Conservation (phyloP, 225 moss, liverwort and hornwort species). For the Bryum argenteum region DNA sequence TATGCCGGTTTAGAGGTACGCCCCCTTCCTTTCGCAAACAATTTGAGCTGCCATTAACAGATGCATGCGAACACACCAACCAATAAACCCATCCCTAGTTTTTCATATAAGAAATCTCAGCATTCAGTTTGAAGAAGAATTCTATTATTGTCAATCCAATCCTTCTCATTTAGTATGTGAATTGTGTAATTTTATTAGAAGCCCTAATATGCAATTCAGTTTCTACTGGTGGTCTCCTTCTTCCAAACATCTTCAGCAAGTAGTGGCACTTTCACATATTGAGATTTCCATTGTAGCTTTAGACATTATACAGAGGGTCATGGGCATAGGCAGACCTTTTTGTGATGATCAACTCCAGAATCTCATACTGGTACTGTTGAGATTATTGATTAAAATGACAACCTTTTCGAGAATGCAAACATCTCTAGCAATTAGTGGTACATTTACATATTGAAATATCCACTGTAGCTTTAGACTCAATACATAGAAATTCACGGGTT, state of each 20-base stretch:
- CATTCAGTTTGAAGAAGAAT: not conserved
- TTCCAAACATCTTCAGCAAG: not conserved
- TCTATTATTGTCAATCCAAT: not conserved
- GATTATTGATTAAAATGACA: too few relatives aligned
- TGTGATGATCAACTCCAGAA: too few relatives aligned
- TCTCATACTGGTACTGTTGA: too few relatives aligned
- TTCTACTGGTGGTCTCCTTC: not conserved
- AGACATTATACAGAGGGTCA: too few relatives aligned
- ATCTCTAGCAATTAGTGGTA: not conserved
- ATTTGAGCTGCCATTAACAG: too few relatives aligned
- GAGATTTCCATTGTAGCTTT: too few relatives aligned
- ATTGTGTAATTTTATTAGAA: not conserved
- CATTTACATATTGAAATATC: not conserved
- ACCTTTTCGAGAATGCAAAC: too few relatives aligned
- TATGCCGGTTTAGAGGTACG: conserved; percentile 91
- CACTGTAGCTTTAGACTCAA: not conserved
- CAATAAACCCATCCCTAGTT: not conserved
- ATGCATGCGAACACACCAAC: too few relatives aligned
- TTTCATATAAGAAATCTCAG: not conserved
- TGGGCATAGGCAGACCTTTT: too few relatives aligned
- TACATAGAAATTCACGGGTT: too few relatives aligned
- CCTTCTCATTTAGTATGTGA: not conserved
- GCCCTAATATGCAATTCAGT: not conserved
- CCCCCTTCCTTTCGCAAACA: not conserved
- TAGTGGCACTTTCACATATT: not conserved